Conservation (phyloP, 2,329 filamentous ascomycete species). For the Ceratocystiopsis minuta region DNA sequence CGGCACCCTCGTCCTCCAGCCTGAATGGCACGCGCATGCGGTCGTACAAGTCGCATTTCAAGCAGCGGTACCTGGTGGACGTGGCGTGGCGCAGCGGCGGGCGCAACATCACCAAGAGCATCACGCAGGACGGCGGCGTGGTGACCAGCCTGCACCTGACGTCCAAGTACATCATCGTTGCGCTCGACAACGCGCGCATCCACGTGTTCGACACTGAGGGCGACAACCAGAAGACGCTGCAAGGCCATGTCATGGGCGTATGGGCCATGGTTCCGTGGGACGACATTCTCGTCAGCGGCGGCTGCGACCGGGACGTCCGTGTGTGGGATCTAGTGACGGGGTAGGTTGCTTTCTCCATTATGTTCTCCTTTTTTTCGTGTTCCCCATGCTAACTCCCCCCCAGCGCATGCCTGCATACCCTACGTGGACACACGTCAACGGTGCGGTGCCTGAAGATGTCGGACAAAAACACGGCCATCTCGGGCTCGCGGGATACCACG, state of each 20-base stretch:
- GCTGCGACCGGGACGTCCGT: conserved; percentile 87
- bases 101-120: conserved; percentile 65
- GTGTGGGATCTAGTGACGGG: conserved; percentile 94
- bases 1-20: conserved; percentile 10
- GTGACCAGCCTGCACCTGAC: conserved; percentile 92
- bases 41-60: conserved; percentile 93
- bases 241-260: conserved; percentile 96
- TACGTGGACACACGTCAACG: conserved; percentile 90
- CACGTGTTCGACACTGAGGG: conserved; percentile 93
- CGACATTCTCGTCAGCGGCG: conserved; percentile 84
- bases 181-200: conserved; percentile 94
- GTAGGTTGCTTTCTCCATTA: conserved; percentile 30
- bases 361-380: neutral
- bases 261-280: conserved; percentile 99
- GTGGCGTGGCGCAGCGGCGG: conserved; percentile 91
- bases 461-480: conserved; percentile 83
- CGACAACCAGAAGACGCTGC: conserved; percentile 69
- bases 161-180: conserved; percentile 90
- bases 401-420: conserved; percentile 58
- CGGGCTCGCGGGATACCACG: conserved; percentile 86
- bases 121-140: conserved; percentile 90
- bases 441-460: conserved; percentile 97
- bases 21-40: conserved; percentile 43
- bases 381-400: neutral
- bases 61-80: conserved; percentile 91